Base-by-base conservation (phyloP, 164 flowering plant genomes). In the Dillenia turbinata region DNA sequence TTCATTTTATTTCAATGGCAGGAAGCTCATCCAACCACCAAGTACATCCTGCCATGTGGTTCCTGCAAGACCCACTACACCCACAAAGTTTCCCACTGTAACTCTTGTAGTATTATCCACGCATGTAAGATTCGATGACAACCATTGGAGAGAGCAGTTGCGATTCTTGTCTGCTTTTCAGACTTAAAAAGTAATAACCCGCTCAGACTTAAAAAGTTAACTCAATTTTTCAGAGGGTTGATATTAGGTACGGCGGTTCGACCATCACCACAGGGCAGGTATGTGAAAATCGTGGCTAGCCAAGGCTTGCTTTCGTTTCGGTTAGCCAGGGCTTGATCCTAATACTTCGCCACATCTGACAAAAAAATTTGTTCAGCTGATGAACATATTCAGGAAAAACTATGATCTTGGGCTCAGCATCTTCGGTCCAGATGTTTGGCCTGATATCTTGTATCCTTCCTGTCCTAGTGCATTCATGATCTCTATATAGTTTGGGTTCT, bases 341-440 rank as follows among this genome's bases (percentile, higher is more conserved):
- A 19, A 52, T 46, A 19, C 56, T 44, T 26, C 47, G 22, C 43
- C 13, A 3, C 6, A 8, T 26, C 10, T 67, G 48, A 33, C 40
- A 33, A 33, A 33, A 33, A 33, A 44, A 43, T 9, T 9, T 44
- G 2, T 11, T 52, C 74, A 94, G 97, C 63, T 94, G 77, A 83
- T 90, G 97, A 90, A 77, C 57, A 58, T 94, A 66, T 91, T 90
- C 65, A 61, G 70, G 64, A 85, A 89, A 69, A 94, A 86, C 75
- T 90, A 89, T 43, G 82, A 86, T 44, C 69, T 86, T 17, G 74
- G 90, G 55, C 90, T 94, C 12, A 66, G 81, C 65, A 89, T 94
- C 62, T 94, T 94, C 84, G 90, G 89, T 70, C 97, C 98, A 9
- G 91, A 94, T 51, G 97, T 97, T 14, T 91, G 96, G 96, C 88